A percentile compares a stretch with the other conserved stretches of the same genome.
Conservation (phyloP, 2,329 filamentous ascomycete genomes). For the Ascochyta koolunga region DNA sequence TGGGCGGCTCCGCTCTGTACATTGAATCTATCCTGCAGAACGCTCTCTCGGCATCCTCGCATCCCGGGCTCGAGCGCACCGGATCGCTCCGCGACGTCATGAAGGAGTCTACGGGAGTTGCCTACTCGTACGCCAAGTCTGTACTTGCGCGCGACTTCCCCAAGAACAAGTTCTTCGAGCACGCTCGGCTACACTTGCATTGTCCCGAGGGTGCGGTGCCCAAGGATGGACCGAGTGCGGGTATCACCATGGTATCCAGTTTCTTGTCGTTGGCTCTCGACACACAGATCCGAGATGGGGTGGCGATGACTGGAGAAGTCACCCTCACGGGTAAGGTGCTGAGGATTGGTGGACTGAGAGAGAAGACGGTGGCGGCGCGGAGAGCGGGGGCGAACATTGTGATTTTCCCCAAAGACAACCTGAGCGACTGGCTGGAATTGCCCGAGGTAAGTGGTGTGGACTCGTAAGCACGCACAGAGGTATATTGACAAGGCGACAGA, state of each 20-base stretch:
- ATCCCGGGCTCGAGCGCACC: constrained; percentile 84
- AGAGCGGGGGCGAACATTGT: constrained; percentile 91
- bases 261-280: constrained; percentile 85
- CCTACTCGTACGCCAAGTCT: constrained; percentile 94
- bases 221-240: constrained; percentile 81
- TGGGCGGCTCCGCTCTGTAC: constrained; percentile 95
- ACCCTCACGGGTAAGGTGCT: constrained; percentile 97
- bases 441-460: constrained; percentile 75
- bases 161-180: constrained; percentile 94
- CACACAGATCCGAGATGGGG: constrained; percentile 76
- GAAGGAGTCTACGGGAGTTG: constrained; percentile 96
- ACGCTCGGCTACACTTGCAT: constrained; percentile 92
- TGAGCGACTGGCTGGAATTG: constrained; percentile 95
- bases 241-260: constrained; percentile 98
- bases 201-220: constrained; percentile 95
- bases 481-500: constrained; percentile 61
- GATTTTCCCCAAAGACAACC: constrained; percentile 93
- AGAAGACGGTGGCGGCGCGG: constrained; percentile 96
- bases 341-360: constrained; percentile 88
- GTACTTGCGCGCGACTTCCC: constrained; percentile 84
- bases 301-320: constrained; percentile 97
- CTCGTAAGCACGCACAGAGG: too few relatives aligned
- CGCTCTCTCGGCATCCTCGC: constrained; percentile 73
- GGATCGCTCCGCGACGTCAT: constrained; percentile 96
- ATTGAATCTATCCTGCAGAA: constrained; percentile 95